These are phyloP conservation scores for Fusarium falciforme DNA, from an alignment of 2,329 filamentous ascomycete genomes.

Conservation along the genomic window DNA sequence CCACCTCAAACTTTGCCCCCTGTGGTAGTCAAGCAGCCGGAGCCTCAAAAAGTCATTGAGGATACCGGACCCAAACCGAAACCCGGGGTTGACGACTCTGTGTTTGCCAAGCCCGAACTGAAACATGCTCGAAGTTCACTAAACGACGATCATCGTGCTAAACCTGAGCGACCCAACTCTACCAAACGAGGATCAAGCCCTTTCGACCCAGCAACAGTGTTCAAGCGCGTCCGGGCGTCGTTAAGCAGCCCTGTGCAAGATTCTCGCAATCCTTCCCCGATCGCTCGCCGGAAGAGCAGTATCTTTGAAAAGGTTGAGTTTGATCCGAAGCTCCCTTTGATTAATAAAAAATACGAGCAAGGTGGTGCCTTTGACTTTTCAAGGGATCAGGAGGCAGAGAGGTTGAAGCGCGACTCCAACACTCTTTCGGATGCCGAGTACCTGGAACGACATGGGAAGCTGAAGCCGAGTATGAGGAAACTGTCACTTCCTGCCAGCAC, in stretches of 20 bases:
- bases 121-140: slow-evolving; percentile 68
- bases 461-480: slow-evolving; percentile 50
- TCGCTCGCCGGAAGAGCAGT: slow-evolving; percentile 53
- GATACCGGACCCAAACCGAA: slow-evolving; percentile 27
- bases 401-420: slow-evolving; percentile 45
- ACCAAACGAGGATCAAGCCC: slow-evolving; percentile 67
- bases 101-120: slow-evolving; percentile 70
- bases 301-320: slow-evolving; percentile 68
- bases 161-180: slow-evolving; percentile 46
- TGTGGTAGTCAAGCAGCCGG: slow-evolving; percentile 21
- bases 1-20: slow-evolving; percentile 17
- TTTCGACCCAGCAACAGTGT: slow-evolving; percentile 68
- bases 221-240: slow-evolving; percentile 66
- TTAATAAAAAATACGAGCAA: slow-evolving; percentile 69
- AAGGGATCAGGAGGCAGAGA: slow-evolving; percentile 47
- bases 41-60: slow-evolving; percentile 21
- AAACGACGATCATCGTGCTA: slow-evolving; percentile 52
- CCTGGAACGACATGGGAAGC: slow-evolving; percentile 59
- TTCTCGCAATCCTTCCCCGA: slow-evolving; percentile 31
- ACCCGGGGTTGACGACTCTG: slow-evolving; percentile 43
- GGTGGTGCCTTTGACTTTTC: slow-evolving; percentile 65
- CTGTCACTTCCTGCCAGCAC: slow-evolving; percentile 33
- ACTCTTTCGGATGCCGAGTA: slow-evolving; percentile 60
- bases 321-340: slow-evolving; percentile 62
- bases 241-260: slow-evolving; percentile 43